A percentile compares a stretch with the other conserved stretches of the same genome.
These are phyloP conservation scores for Leptodontidium sp. DNA, from an alignment of 2,329 filamentous ascomycete species.

Conservation along the genomic window DNA sequence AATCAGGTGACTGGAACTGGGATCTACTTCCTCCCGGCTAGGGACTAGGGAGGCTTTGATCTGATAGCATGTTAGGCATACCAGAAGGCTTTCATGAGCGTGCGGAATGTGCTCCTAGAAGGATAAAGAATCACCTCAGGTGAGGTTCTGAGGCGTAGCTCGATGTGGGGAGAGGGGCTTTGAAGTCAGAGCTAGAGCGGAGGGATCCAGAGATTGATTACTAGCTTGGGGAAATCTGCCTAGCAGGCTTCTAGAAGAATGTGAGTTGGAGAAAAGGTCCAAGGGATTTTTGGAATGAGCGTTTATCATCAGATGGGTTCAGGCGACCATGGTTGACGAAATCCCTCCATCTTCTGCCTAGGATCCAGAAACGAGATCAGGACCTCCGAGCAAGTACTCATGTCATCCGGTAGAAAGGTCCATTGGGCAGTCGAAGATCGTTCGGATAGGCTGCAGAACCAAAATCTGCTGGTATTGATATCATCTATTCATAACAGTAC, in stretches of 20 bases:
- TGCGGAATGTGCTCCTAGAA: neutral
- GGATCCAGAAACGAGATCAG: neutral
- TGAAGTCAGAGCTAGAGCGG: neutral
- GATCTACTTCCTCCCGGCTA: too few species aligned
- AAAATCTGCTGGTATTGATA: constrained; percentile 12
- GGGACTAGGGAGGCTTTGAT: neutral
- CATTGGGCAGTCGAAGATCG: neutral
- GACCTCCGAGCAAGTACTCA: neutral
- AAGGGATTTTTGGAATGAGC: neutral
- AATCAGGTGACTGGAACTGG: neutral
- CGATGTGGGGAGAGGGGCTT: neutral
- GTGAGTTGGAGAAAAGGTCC: neutral
- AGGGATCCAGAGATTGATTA: neutral
- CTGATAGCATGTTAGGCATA: neutral
- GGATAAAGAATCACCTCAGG: neutral
- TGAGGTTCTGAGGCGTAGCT: neutral
- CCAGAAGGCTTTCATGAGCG: neutral
- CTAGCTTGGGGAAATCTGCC: neutral
- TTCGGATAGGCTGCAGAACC: neutral
- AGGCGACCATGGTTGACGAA: neutral
- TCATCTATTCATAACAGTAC: constrained; percentile 26
- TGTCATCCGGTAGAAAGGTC: neutral
- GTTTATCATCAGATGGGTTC: neutral
- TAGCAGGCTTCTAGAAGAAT: constrained; percentile 5
- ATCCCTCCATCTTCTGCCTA: neutral